These are phyloP conservation scores for Euclidium syriacum DNA, from an alignment of 345 rosid genomes.

Conservation along the genomic window DNA sequence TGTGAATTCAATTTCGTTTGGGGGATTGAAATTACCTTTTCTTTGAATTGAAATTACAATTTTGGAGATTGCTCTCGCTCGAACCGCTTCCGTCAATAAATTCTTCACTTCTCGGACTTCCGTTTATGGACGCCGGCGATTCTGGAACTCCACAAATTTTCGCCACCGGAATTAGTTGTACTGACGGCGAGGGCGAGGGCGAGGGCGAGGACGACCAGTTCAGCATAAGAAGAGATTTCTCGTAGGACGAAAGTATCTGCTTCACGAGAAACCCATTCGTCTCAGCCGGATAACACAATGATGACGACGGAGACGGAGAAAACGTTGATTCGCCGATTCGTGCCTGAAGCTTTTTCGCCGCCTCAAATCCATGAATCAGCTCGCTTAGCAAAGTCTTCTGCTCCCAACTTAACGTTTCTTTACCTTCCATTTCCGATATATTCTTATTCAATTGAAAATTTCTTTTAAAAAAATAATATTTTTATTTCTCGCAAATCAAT, in stretches of 20 bases:
- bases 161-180: too few relatives aligned
- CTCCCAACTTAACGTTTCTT: conserved; percentile 36
- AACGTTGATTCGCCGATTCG: conserved; percentile 35
- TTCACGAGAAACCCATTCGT: conserved; percentile 39
- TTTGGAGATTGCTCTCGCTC: conserved; percentile 35
- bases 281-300: conserved; percentile 25
- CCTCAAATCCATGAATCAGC: conserved; percentile 51
- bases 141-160: conserved; percentile 33
- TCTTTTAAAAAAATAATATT: background rate
- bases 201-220: conserved; percentile 37
- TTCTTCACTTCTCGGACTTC: conserved; percentile 66
- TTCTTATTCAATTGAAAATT: too few relatives aligned
- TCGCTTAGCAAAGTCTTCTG: conserved; percentile 48
- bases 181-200: too few relatives aligned
- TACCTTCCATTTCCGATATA: conserved; percentile 9
- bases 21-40: conserved; percentile 58
- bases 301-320: conserved; percentile 25
- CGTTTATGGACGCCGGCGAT: conserved; percentile 61
- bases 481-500: background rate
- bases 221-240: conserved; percentile 55
- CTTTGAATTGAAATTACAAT: conserved; percentile 42
- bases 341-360: conserved; percentile 49
- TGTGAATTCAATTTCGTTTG: background rate
- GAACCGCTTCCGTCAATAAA: conserved; percentile 34
- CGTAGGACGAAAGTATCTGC: conserved; percentile 57